Percentiles rank a stretch among this genome's conserved stretches.
These are phyloP conservation scores for Ogataea allantospora DNA, from an alignment of 805 yeast species.

Conservation along the genomic window DNA sequence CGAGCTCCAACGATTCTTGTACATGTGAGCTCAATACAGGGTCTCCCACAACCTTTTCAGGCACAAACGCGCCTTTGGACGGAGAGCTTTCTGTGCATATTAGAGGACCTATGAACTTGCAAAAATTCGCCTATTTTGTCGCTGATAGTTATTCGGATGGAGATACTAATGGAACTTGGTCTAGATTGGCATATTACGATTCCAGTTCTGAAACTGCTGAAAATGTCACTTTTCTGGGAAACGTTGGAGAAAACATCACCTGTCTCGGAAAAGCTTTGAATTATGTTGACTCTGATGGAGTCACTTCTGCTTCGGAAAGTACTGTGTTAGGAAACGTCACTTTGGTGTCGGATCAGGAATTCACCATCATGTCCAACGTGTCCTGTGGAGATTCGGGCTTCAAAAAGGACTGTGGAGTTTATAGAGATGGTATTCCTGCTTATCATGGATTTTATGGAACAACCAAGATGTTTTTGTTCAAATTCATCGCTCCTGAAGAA, in stretches of 20 bases:
- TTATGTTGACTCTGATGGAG: conserved; percentile 60
- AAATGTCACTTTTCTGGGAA: conserved; percentile 67
- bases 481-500: conserved; percentile 66
- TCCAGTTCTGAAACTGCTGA: conserved; percentile 46
- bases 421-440: conserved; percentile 72
- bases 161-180: conserved; percentile 48
- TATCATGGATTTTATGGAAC: conserved; percentile 67
- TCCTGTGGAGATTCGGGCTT: conserved; percentile 57
- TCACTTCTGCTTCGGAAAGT: conserved; percentile 41
- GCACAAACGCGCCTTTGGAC: conserved; percentile 63
- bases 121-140: conserved; percentile 61
- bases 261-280: conserved; percentile 71
- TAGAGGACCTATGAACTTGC: conserved; percentile 68
- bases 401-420: conserved; percentile 67
- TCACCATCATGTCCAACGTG: conserved; percentile 55
- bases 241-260: conserved; percentile 56
- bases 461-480: conserved; percentile 70
- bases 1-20: conserved; percentile 44
- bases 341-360: conserved; percentile 59
- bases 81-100: conserved; percentile 73
- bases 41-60: conserved; percentile 42
- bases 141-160: conserved; percentile 40
- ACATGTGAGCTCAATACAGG: conserved; percentile 41
- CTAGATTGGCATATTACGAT: conserved; percentile 59
- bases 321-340: conserved; percentile 49